Base-by-base conservation (phyloP, 441 rosid species). In the Populus hybrid region DNA sequence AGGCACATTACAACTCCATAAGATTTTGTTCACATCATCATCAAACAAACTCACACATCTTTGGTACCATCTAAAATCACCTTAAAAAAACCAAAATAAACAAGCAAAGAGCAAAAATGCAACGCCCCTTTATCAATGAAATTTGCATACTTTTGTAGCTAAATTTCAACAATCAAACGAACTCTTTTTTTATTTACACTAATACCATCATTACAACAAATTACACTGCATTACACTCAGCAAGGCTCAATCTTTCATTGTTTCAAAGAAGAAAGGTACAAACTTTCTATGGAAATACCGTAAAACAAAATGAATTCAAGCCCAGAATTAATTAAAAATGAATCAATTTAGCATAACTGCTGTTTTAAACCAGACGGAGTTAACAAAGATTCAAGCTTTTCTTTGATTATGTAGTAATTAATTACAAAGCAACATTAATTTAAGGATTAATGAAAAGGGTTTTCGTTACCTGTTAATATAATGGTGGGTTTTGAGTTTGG, bases 401-500 rank as follows among this genome's bases (percentile, higher is more conserved):
- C 20, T 46, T 11, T 46, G 20, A 46, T 46, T 46, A 46, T 46
- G 5, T 46, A 14, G 11, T 46, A 46, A 46, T 46, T 46, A 46
- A 46, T 46, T 46, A 4, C 57, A 46, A 46, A 14, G 14, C 57
- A 46, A 46, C 57, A 46, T 46, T 46, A 46, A 46, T 46, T 14
- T 46, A 46, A 46, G 18, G 57, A 11, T 61, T 59, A 63, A 14
- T 6, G 28, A 6, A 6, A 34, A 18, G 35, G 35, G 63, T 21
- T 68, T 40, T 46, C 18, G 20, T 42, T 73, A 79, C 81, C 81
- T 57, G 73, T 69, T 57, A 34, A 35, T 24, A 73, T 54, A 36
- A 67, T 66, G 10, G 59, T 72, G 74, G 36, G 75, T 18, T 78
- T 66, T 76, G 57, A 74, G 72, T 86, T 88, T 88, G 93, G 91